Evolutionary conservation across 129 eudicot species (phyloP).

Genomic region (Helichrysum umbraculigerum): DNA sequence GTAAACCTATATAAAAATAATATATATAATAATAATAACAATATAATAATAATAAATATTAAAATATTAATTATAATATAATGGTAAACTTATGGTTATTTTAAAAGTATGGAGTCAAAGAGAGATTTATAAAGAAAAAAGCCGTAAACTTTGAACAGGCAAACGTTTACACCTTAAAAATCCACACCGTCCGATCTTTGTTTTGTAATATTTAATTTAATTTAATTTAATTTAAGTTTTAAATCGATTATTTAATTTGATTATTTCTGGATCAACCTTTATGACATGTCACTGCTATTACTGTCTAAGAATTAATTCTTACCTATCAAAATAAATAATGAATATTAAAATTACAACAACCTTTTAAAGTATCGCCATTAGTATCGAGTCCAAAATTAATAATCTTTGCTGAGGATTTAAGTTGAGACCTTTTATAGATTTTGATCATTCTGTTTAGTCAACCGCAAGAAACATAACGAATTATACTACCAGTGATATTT

Average conservation of each 20-base stretch:
- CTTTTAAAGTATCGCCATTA: too few species aligned
- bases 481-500: too few species aligned
- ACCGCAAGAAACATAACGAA: too few species aligned
- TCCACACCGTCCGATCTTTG: constrained; percentile 28
- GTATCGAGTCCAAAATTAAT: too few species aligned
- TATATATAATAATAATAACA: neutral
- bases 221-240: neutral
- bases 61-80: too few species aligned
- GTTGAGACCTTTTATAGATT: neutral
- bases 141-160: constrained; percentile 43
- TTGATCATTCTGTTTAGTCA: too few species aligned
- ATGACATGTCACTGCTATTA: constrained; percentile 24
- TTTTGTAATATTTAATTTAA: neutral
- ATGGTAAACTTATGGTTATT: too few species aligned
- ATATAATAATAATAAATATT: too few species aligned
- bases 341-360: neutral
- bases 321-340: neutral
- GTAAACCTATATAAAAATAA: neutral
- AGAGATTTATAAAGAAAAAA: constrained; percentile 16
- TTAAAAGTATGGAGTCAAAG: constrained; percentile 20
- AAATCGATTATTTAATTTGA: neutral
- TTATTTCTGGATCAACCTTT: constrained; percentile 24
- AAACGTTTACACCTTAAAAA: constrained; percentile 26
- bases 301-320: neutral
- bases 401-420: neutral